A percentile compares a stretch with the other conserved stretches of the same genome.
Conservation (phyloP, 352 stramenopile genomes). For the Plasmopara viticola region DNA sequence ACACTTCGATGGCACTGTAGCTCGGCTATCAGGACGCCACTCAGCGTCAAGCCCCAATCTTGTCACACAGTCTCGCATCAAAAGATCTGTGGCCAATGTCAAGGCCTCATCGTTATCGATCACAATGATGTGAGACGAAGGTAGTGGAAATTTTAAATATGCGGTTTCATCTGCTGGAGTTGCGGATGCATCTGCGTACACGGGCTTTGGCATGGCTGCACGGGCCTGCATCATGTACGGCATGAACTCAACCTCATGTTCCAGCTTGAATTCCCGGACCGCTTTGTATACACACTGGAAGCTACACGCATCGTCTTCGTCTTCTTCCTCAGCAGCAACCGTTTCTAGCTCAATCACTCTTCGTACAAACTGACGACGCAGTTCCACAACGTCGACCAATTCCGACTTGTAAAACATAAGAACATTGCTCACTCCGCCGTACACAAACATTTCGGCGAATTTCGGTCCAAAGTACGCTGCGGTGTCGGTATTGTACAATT, state of each 20-base stretch:
- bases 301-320: slow-evolving; percentile 14
- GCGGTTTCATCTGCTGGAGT: slow-evolving; percentile 20
- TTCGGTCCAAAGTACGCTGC: slow-evolving; percentile 40
- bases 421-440: slow-evolving; percentile 38
- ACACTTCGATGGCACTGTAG: slow-evolving; percentile 46
- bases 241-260: slow-evolving; percentile 66
- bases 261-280: slow-evolving; percentile 55
- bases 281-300: slow-evolving; percentile 39
- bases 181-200: slow-evolving; percentile 24
- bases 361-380: slow-evolving; percentile 52
- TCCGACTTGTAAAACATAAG: slow-evolving; percentile 61
- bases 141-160: slow-evolving; percentile 50
- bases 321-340: slow-evolving; percentile 21
- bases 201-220: slow-evolving; percentile 21
- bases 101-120: slow-evolving; percentile 56
- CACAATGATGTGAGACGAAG: slow-evolving; percentile 36
- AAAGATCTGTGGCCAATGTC: slow-evolving; percentile 36
- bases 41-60: slow-evolving; percentile 61
- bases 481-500: slow-evolving; percentile 46
- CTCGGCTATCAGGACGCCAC: slow-evolving; percentile 51
- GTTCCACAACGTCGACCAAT: slow-evolving; percentile 33
- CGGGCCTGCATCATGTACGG: slow-evolving; percentile 39
- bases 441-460: slow-evolving; percentile 56
- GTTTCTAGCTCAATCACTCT: slow-evolving; percentile 64
- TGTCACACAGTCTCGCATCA: slow-evolving; percentile 34